A percentile compares a stretch with the other conserved stretches of the same genome.
These are phyloP conservation scores for Cladophialophora bantiana DNA, from an alignment of 2,329 filamentous ascomycete genomes.

Conservation along the genomic window DNA sequence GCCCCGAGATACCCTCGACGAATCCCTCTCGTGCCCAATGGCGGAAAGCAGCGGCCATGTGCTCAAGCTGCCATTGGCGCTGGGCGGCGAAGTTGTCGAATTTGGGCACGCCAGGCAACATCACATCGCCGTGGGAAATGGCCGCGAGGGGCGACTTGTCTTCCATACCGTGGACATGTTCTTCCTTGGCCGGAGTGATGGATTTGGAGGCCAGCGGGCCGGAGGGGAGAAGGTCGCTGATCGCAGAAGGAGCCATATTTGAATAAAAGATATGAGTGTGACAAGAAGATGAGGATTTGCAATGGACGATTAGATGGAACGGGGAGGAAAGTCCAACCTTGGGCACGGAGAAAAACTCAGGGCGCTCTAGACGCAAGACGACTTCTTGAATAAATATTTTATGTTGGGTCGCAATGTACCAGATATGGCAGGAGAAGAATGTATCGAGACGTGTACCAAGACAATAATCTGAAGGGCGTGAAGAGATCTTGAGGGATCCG, in stretches of 20 bases:
- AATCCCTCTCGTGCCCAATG: slow-evolving; percentile 71
- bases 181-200: slow-evolving; percentile 26
- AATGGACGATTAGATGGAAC: background rate
- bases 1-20: slow-evolving; percentile 72
- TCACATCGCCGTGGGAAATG: slow-evolving; percentile 41
- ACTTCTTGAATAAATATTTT: background rate
- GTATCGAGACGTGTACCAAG: background rate
- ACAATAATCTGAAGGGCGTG: slow-evolving; percentile 14
- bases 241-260: slow-evolving; percentile 39
- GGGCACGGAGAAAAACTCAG: background rate
- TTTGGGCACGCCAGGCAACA: slow-evolving; percentile 56
- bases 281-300: background rate
- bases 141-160: slow-evolving; percentile 40
- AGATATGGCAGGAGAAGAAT: background rate
- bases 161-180: slow-evolving; percentile 41
- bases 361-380: background rate
- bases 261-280: background rate
- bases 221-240: slow-evolving; percentile 32
- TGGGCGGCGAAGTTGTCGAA: slow-evolving; percentile 62
- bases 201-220: slow-evolving; percentile 27
- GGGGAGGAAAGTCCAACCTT: background rate
- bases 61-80: slow-evolving; percentile 68
- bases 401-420: background rate
- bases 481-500: slow-evolving; percentile 4
- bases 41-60: slow-evolving; percentile 73